These are phyloP conservation scores for Scedosporium aurantiacum DNA, from an alignment of 2,329 filamentous ascomycete species.

Conservation along the genomic window DNA sequence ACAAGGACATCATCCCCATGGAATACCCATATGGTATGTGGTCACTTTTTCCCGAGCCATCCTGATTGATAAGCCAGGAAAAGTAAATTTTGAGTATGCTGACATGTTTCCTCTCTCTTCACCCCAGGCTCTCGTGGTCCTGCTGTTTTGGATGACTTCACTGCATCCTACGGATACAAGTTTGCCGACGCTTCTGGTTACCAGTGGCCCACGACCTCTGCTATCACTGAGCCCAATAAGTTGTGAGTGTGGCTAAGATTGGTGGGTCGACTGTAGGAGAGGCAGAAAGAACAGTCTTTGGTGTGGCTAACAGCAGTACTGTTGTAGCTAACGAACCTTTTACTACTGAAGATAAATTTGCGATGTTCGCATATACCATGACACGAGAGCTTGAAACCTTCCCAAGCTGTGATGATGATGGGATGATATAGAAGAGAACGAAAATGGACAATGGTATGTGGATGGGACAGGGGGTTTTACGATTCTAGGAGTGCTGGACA, in stretches of 20 bases:
- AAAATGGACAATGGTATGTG: not conserved
- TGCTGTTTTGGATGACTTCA: constrained; percentile 94
- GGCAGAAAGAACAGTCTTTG: not conserved
- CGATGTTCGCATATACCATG: not conserved
- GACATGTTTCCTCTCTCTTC: constrained; percentile 8
- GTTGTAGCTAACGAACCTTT: not conserved
- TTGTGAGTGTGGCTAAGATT: constrained; percentile 46
- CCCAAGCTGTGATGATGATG: not conserved
- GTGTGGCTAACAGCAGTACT: not conserved
- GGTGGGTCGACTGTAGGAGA: not conserved
- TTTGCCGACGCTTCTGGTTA: constrained; percentile 95
- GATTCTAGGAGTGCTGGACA: not conserved
- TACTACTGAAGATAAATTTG: not conserved
- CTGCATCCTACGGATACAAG: constrained; percentile 95
- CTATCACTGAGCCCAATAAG: constrained; percentile 57
- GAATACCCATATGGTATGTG: constrained; percentile 94
- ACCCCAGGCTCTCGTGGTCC: constrained; percentile 85
- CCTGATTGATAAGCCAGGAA: not conserved
- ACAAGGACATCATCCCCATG: constrained; percentile 99
- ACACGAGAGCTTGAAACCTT: not conserved
- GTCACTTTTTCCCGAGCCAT: not conserved
- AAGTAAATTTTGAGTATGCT: constrained; percentile 9
- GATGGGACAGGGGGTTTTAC: not conserved
- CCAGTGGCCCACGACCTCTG: constrained; percentile 79
- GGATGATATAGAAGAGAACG: not conserved